These are phyloP conservation scores for Vigna unguiculata DNA, from an alignment of 306 rosid species.

Conservation along the genomic window DNA sequence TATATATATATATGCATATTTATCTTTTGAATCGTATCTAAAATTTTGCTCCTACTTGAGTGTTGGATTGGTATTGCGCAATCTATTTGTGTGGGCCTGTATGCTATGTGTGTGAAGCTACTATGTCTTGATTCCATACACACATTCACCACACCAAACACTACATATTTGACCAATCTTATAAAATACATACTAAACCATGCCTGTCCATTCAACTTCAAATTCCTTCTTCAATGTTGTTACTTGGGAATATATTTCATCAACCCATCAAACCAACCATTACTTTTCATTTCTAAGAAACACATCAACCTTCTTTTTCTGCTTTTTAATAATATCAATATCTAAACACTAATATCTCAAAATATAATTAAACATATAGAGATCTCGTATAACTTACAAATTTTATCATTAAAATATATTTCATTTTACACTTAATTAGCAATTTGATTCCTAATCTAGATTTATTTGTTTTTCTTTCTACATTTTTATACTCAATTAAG, in stretches of 20 bases:
- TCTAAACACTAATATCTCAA: too few species aligned
- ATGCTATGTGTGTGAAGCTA: background rate
- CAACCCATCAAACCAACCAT: slow-evolving; percentile 5
- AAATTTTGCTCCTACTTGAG: slow-evolving; percentile 19
- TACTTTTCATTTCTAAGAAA: background rate
- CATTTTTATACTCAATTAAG: too few species aligned
- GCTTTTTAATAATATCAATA: too few species aligned
- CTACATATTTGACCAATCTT: slow-evolving; percentile 13
- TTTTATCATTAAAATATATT: too few species aligned
- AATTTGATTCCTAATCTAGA: too few species aligned
- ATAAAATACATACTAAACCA: background rate
- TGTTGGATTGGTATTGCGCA: background rate
- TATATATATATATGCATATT: slow-evolving; percentile 2
- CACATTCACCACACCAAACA: slow-evolving; percentile 20
- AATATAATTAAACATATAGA: too few species aligned
- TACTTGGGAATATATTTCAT: background rate
- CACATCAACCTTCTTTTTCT: background rate
- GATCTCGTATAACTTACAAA: too few species aligned
- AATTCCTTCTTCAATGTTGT: background rate
- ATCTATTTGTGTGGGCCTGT: slow-evolving; percentile 30
- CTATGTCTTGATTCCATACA: slow-evolving; percentile 28
- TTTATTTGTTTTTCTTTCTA: too few species aligned
- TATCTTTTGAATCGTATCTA: background rate
- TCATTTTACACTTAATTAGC: too few species aligned
- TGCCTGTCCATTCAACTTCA: slow-evolving; percentile 16